phyloP scores from a whole-genome alignment of 257 asterid species.

The Fraxinus anomala region DNA sequence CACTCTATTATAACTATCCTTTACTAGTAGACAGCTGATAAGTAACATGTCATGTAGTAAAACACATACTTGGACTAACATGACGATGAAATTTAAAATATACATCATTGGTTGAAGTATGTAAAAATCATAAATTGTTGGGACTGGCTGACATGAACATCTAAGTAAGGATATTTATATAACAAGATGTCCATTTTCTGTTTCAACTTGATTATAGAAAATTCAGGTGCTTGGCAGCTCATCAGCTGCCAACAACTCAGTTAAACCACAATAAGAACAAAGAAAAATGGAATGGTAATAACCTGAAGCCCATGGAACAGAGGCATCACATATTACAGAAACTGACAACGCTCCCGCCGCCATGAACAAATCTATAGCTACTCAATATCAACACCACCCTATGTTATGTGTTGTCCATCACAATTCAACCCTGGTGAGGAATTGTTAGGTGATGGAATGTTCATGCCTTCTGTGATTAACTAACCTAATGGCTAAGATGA shows the following conservation, averaged over 20 bases:
- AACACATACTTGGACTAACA: not conserved
- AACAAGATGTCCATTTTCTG: not conserved
- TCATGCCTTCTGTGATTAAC: not conserved
- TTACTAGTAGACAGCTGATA: constrained; percentile 10
- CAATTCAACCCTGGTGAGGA: not conserved
- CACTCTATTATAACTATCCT: not conserved
- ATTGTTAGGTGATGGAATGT: not conserved
- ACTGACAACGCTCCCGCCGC: not conserved
- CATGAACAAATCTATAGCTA: not conserved
- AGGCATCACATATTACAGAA: not conserved
- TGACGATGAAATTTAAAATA: not conserved
- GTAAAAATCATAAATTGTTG: not conserved
- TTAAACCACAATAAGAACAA: not conserved
- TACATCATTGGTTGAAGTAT: not conserved
- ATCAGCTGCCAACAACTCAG: not conserved
- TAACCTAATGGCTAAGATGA: not conserved
- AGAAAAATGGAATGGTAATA: not conserved
- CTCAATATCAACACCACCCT: not conserved
- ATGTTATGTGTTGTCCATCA: not conserved
- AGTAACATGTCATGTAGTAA: constrained; percentile 1
- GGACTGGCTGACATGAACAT: not conserved
- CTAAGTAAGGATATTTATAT: not conserved
- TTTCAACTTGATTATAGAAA: not conserved
- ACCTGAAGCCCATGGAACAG: not conserved
- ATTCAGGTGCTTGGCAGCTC: not conserved